A percentile compares a stretch with the other conserved stretches of the same genome.
These are phyloP conservation scores for Nakazawaea populi DNA, from an alignment of 805 yeast species.

Conservation along the genomic window DNA sequence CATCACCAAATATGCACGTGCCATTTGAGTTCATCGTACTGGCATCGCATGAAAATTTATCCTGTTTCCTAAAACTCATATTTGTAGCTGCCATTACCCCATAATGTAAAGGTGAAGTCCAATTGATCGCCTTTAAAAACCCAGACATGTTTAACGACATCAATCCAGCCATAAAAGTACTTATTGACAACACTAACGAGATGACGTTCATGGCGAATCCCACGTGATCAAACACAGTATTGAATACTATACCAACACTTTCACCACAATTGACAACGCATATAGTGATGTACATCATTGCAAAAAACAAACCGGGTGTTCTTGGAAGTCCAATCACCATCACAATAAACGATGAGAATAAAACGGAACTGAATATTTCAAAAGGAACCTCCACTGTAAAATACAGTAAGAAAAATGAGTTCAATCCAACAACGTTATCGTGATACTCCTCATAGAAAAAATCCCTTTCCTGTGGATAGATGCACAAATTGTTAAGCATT, in stretches of 20 bases:
- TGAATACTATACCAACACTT: slow-evolving; percentile 75
- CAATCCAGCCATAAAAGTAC: slow-evolving; percentile 80
- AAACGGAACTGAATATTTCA: slow-evolving; percentile 51
- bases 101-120: slow-evolving; percentile 72
- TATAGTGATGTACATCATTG: slow-evolving; percentile 48
- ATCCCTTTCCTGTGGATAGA: slow-evolving; percentile 69
- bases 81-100: slow-evolving; percentile 58
- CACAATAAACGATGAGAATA: slow-evolving; percentile 58
- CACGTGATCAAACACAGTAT: slow-evolving; percentile 64
- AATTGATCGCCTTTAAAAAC: slow-evolving; percentile 66
- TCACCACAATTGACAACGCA: slow-evolving; percentile 71
- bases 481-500: slow-evolving; percentile 68
- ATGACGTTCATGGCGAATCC: slow-evolving; percentile 79
- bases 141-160: slow-evolving; percentile 72
- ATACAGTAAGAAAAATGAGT: slow-evolving; percentile 58
- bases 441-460: slow-evolving; percentile 74
- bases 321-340: slow-evolving; percentile 72
- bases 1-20: slow-evolving; percentile 44
- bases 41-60: slow-evolving; percentile 42
- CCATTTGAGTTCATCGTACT: slow-evolving; percentile 21
- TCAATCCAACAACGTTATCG: slow-evolving; percentile 63
- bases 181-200: slow-evolving; percentile 59
- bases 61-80: slow-evolving; percentile 45
- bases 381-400: slow-evolving; percentile 60
- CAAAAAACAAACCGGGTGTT: slow-evolving; percentile 60